phyloP scores from a whole-genome alignment of 768 basidiomycete species.

The Tylopilus sp. region DNA sequence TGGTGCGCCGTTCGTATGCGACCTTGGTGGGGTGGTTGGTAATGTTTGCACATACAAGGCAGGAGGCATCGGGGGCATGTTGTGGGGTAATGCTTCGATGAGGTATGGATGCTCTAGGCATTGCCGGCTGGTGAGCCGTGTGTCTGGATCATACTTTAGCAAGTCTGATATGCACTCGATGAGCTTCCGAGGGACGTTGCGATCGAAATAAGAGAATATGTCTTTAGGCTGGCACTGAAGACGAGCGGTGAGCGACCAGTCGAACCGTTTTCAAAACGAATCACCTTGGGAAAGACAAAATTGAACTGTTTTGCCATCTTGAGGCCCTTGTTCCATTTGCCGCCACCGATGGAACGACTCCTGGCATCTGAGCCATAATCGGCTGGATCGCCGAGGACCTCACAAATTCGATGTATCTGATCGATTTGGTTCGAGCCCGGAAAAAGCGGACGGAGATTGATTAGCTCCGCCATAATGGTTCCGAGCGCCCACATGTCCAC shows the following conservation, averaged over 20 bases:
- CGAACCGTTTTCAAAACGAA: background rate
- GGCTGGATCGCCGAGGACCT: constrained; percentile 89
- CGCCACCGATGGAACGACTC: constrained; percentile 75
- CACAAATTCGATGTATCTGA: constrained; percentile 87
- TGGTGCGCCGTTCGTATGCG: constrained; percentile 33
- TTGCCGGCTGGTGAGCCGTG: constrained; percentile 80
- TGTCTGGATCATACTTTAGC: constrained; percentile 87
- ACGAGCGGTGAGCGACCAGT: constrained; percentile 4
- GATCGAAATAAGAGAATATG: constrained; percentile 72
- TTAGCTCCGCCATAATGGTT: constrained; percentile 95
- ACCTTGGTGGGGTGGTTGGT: constrained; percentile 36
- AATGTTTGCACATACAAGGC: constrained; percentile 43
- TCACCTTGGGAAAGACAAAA: constrained; percentile 86
- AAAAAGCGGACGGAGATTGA: constrained; percentile 93
- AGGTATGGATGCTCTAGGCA: constrained; percentile 91
- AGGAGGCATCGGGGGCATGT: constrained; percentile 61
- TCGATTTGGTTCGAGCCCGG: constrained; percentile 92
- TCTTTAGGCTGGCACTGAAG: constrained; percentile 62
- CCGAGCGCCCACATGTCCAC: constrained; percentile 99
- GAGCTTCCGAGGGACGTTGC: constrained; percentile 70
- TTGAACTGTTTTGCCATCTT: constrained; percentile 84
- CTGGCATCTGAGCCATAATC: constrained; percentile 77
- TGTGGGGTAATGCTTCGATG: constrained; percentile 67
- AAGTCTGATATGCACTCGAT: constrained; percentile 91
- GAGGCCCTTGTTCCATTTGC: constrained; percentile 81